Conservation (phyloP, 1,284 basidiomycete species). For the Fomes fomentarius region DNA sequence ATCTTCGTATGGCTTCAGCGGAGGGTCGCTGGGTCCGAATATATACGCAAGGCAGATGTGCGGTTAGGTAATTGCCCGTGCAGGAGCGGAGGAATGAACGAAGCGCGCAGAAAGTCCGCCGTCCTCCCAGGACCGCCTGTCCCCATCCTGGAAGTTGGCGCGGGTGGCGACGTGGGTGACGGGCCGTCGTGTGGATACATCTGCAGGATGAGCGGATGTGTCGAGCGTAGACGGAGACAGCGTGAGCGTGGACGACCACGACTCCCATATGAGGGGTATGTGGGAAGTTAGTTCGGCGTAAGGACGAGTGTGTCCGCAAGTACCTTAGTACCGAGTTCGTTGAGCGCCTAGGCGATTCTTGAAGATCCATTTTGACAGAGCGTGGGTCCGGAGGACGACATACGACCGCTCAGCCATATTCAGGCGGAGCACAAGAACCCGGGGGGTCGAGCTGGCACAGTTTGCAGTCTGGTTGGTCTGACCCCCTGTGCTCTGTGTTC, state of each 20-base stretch:
- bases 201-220: too few relatives aligned
- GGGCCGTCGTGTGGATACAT: neutral
- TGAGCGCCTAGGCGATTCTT: conserved; percentile 14
- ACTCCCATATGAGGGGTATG: conserved; percentile 2
- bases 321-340: conserved; percentile 9
- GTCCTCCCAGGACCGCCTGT: neutral
- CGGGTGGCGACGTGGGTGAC: neutral
- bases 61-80: conserved; percentile 23
- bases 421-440: conserved; percentile 24
- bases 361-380: conserved; percentile 16
- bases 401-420: conserved; percentile 14
- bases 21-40: neutral
- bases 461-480: conserved; percentile 5
- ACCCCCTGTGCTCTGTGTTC: neutral
- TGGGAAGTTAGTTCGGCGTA: conserved; percentile 18
- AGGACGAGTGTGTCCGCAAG: conserved; percentile 13
- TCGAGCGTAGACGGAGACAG: too few relatives aligned
- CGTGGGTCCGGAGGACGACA: conserved; percentile 11
- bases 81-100: conserved; percentile 16
- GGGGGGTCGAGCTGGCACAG: neutral
- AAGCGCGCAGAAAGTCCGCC: conserved; percentile 5
- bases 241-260: too few relatives aligned
- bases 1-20: neutral
- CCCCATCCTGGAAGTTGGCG: neutral
- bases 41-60: neutral